These are phyloP conservation scores for Alternaria rosae DNA, from an alignment of 2,329 filamentous ascomycete species.

Conservation along the genomic window DNA sequence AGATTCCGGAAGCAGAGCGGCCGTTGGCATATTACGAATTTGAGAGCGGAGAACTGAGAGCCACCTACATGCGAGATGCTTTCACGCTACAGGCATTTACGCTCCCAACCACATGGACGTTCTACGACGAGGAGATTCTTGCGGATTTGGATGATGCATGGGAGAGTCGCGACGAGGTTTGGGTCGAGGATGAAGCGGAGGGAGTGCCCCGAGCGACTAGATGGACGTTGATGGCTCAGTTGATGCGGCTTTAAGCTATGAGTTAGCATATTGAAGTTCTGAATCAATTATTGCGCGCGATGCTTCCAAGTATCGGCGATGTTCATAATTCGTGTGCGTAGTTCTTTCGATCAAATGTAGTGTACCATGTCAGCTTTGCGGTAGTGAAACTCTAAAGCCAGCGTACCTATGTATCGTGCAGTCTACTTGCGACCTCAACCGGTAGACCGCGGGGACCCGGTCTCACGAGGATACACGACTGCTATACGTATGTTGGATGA, in stretches of 20 bases:
- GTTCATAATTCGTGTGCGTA: background rate
- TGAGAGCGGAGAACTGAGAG: background rate
- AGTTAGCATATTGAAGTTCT: background rate
- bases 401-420: background rate
- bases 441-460: slow-evolving; percentile 6
- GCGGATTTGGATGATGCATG: background rate
- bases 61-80: background rate
- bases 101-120: background rate
- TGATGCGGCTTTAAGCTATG: background rate
- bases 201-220: background rate
- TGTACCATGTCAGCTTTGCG: background rate
- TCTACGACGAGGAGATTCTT: background rate
- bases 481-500: background rate
- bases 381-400: background rate
- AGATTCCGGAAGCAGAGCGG: background rate
- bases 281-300: background rate
- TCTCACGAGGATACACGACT: background rate
- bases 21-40: background rate
- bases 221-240: background rate
- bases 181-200: background rate
- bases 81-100: background rate
- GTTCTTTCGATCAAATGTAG: background rate
- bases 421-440: background rate
- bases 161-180: background rate
- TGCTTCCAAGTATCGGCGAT: background rate